phyloP scores from a whole-genome alignment of 306 rosid genomes.

The Abrus precatorius region DNA sequence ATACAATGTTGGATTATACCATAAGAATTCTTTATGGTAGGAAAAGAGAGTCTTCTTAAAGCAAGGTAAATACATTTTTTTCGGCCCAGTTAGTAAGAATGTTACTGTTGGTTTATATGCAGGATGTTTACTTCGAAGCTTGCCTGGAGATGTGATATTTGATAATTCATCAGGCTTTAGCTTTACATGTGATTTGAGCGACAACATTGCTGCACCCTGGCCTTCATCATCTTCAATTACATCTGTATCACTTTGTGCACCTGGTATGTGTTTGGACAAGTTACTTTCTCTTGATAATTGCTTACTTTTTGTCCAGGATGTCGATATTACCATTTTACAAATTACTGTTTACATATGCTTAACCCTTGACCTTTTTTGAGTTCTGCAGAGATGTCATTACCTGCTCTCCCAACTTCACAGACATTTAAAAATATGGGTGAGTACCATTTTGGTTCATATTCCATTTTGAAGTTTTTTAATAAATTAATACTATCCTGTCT shows the following conservation, averaged over 20 bases:
- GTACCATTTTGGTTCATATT: slow-evolving; percentile 49
- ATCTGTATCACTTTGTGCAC: slow-evolving; percentile 89
- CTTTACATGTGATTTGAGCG: slow-evolving; percentile 93
- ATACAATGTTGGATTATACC: slow-evolving; percentile 25
- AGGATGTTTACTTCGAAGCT: slow-evolving; percentile 97
- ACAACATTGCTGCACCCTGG: slow-evolving; percentile 97
- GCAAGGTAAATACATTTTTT: neutral
- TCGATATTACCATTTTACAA: slow-evolving; percentile 25
- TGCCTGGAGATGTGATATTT: slow-evolving; percentile 83
- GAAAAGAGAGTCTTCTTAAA: neutral
- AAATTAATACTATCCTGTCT: neutral
- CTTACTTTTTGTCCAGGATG: slow-evolving; percentile 1
- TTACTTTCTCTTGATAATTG: slow-evolving; percentile 15
- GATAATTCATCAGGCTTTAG: slow-evolving; percentile 87
- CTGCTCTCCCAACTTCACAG: slow-evolving; percentile 91
- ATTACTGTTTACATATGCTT: slow-evolving; percentile 27
- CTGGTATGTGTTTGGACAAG: slow-evolving; percentile 69
- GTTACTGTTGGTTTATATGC: slow-evolving; percentile 42
- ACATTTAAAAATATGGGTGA: slow-evolving; percentile 80
- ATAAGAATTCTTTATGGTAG: neutral
- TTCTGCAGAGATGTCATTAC: slow-evolving; percentile 97
- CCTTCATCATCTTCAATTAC: slow-evolving; percentile 89
- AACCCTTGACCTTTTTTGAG: slow-evolving; percentile 21
- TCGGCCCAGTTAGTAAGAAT: slow-evolving; percentile 5
- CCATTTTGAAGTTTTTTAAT: neutral